Conservation (phyloP, 345 rosid genomes). For the Ricinus communis region DNA sequence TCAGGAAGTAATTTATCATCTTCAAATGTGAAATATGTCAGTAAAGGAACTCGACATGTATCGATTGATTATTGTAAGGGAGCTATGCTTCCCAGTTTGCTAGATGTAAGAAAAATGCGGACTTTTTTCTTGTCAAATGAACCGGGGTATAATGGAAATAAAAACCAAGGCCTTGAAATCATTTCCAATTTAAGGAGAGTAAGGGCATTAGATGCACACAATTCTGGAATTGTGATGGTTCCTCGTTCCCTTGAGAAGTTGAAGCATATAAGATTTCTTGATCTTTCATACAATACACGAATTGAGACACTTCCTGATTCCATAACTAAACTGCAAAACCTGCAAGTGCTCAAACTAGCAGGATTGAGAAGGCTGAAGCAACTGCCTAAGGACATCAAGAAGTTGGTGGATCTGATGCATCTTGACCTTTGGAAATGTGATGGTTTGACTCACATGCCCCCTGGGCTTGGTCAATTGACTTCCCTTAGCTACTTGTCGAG, state of each 20-base stretch:
- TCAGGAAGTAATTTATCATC: no score
- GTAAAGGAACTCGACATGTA: neutral
- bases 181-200: neutral
- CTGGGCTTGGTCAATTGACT: neutral
- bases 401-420: conserved; percentile 12
- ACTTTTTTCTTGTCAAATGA: neutral
- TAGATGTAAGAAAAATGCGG: neutral
- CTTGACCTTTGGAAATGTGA: neutral
- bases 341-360: neutral
- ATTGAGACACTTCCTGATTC: conserved; percentile 19
- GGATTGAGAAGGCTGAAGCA: neutral
- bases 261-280: neutral
- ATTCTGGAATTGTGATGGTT: neutral
- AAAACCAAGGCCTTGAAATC: no score
- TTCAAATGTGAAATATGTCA: accelerated
- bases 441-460: neutral
- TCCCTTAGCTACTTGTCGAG: no score
- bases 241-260: neutral
- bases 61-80: neutral
- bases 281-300: accelerated
- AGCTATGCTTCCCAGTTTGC: neutral
- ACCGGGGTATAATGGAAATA: no score
- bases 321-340: conserved; percentile 12
- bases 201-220: neutral
- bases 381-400: conserved; percentile 15